phyloP scores from a whole-genome alignment of 495 filamentous ascomycete species.

The Penicillium herquei region DNA sequence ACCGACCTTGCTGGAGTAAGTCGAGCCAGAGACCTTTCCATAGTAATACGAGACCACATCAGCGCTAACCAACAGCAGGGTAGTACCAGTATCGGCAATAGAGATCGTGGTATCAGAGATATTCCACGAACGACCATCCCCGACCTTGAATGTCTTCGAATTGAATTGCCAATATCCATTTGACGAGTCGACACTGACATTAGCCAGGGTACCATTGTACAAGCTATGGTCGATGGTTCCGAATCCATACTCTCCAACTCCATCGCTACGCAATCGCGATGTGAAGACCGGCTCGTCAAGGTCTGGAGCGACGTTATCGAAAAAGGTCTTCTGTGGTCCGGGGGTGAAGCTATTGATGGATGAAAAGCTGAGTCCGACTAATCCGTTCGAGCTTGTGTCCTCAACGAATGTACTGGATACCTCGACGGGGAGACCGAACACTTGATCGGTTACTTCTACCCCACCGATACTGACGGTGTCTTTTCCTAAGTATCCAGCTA shows the following conservation, averaged over 20 bases:
- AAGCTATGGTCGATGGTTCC: conserved; percentile 65
- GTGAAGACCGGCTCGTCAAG: conserved; percentile 73
- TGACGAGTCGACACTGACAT: conserved; percentile 59
- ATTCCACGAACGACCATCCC: conserved; percentile 33
- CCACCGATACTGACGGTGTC: conserved; percentile 76
- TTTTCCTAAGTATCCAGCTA: conserved; percentile 64
- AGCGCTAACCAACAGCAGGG: conserved; percentile 67
- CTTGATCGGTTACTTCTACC: conserved; percentile 62
- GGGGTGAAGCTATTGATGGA: conserved; percentile 71
- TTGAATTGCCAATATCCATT: conserved; percentile 77
- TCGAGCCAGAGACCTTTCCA: conserved; percentile 54
- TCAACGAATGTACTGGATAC: conserved; percentile 64
- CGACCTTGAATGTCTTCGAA: conserved; percentile 55
- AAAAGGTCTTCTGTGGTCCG: conserved; percentile 71
- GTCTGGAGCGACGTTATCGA: conserved; percentile 65
- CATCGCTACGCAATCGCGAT: conserved; percentile 59
- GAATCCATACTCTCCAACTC: conserved; percentile 74
- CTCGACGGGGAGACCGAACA: conserved; percentile 65
- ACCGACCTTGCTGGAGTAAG: conserved; percentile 44
- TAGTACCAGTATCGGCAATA: conserved; percentile 73
- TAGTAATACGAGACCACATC: conserved; percentile 64
- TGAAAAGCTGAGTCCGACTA: conserved; percentile 76
- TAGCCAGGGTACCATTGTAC: conserved; percentile 63
- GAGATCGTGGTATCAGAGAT: conserved; percentile 36
- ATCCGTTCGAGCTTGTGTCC: conserved; percentile 63